phyloP scores from a whole-genome alignment of 768 basidiomycete genomes.

The Tremella fuciformis region DNA sequence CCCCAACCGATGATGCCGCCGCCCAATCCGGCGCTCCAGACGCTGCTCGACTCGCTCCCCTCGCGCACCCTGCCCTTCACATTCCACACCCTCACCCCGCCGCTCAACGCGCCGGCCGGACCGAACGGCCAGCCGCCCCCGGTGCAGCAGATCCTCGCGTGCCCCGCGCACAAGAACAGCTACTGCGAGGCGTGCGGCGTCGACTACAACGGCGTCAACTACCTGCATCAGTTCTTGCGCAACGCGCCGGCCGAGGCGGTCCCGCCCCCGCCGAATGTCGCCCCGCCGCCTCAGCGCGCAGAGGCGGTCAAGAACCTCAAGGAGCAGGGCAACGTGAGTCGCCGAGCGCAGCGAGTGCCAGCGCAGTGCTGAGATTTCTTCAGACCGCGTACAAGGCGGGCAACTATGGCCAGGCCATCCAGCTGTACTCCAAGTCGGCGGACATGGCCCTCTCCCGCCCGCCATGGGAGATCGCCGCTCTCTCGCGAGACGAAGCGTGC shows the following conservation, averaged over 20 bases:
- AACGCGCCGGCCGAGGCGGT: conserved; percentile 57
- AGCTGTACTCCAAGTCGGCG: conserved; percentile 59
- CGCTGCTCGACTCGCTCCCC: conserved; percentile 44
- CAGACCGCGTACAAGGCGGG: conserved; percentile 75
- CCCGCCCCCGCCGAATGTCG: conserved; percentile 73
- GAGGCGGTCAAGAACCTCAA: conserved; percentile 74
- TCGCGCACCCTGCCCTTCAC: conserved; percentile 33
- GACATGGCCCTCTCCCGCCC: conserved; percentile 26
- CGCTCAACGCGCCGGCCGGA: background rate
- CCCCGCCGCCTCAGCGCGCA: conserved; percentile 67
- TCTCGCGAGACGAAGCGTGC: conserved; percentile 82
- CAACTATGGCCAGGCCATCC: conserved; percentile 68
- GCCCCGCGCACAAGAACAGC: conserved; percentile 66
- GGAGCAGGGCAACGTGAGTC: conserved; percentile 89
- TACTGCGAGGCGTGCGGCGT: conserved; percentile 70
- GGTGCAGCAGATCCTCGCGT: conserved; percentile 58
- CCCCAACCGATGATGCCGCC: conserved; percentile 23
- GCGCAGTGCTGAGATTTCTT: too few relatives aligned
- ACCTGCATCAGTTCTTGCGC: conserved; percentile 66
- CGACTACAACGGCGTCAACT: conserved; percentile 74
- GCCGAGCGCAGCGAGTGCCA: background rate
- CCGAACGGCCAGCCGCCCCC: conserved; percentile 36
- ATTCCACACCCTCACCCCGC: conserved; percentile 20
- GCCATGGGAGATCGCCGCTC: conserved; percentile 20
- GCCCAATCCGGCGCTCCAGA: conserved; percentile 36